Evolutionary conservation across 106 monocot genomes (phyloP), one percentile per base, ranked within the genome.

Genomic region (Posidonia australis): DNA sequence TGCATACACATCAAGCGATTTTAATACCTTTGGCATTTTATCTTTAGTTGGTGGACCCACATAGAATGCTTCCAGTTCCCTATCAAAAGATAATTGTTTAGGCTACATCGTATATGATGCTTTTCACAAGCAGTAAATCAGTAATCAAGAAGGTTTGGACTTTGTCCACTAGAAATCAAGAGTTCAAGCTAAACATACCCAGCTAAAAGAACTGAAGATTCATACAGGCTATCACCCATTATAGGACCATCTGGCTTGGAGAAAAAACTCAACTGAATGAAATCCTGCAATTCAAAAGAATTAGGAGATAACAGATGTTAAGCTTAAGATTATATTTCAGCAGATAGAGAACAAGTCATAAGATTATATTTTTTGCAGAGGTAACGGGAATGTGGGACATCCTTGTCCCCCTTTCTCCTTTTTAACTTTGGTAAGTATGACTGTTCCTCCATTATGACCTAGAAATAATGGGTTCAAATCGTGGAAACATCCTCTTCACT

Each of bases 181-280:
- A 31, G 12, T 32, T 13, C 25, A 70, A 32, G 29, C 1, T 36
- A 62, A 60, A 22, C n/a, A 20, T 88, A 93, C 93, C 93, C 83
- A 68, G 89, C 83, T 54, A 83, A 61, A 74, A 93, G 72, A 77
- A 77, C 69, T 17, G 83, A 81, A 45, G 93, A 89, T 54, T 83
- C 81, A 73, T 83, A 93, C 45, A 60, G 44, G 43, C 81, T 72
- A 75, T 81, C 77, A 46, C 86, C 89, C 47, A 77, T 77, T 66
- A 86, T 63, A 18, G 77, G 76, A 44, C 93, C 93, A 86, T 93
- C 93, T 68, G 93, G 93, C 71, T 86, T 46, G 73, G 89, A 77
- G 72, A 81, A 93, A 72, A 89, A 93, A 60, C 64, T 83, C 77
- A 93, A 78, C 41, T 77, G 81, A 71, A 86, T 79, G 65, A 67